Evolutionary conservation across 2,329 filamentous ascomycete genomes (phyloP).

Genomic region (Leptosphaerulina australis): DNA sequence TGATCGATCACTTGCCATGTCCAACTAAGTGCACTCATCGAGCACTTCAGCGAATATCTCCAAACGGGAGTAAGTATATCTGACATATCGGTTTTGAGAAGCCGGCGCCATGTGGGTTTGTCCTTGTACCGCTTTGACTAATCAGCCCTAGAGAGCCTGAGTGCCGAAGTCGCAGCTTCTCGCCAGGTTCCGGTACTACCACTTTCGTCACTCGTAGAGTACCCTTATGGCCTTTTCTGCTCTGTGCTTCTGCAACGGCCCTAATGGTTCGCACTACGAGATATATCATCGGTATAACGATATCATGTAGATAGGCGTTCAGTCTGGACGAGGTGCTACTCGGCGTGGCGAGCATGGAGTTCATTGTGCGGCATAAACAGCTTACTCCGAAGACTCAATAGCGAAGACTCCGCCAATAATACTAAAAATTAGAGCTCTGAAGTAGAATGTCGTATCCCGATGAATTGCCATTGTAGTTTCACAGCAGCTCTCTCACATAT

Average conservation of each 20-base stretch:
- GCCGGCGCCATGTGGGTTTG: not conserved
- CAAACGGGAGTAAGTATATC: not conserved
- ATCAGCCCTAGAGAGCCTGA: conserved; percentile 7
- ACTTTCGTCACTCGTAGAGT: conserved; percentile 11
- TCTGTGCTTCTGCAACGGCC: conserved; percentile 4
- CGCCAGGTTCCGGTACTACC: conserved; percentile 3
- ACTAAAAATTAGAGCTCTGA: not conserved
- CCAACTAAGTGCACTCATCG: too few relatives aligned
- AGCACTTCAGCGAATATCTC: too few relatives aligned
- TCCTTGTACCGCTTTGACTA: conserved; percentile 6
- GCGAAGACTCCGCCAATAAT: not conserved
- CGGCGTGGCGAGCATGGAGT: conserved; percentile 7
- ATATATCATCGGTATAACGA: not conserved
- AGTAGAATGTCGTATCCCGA: conserved; percentile 2
- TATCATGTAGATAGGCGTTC: not conserved
- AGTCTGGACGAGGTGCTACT: not conserved
- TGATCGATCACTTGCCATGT: too few relatives aligned
- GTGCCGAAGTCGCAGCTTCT: not conserved
- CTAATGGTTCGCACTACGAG: not conserved
- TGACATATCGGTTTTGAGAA: not conserved
- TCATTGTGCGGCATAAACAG: not conserved
- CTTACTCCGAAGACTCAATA: conserved; percentile 8
- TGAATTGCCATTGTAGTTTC: not conserved
- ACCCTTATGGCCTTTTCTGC: conserved; percentile 10
- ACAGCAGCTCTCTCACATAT: not conserved